phyloP scores from a whole-genome alignment of 2,329 filamentous ascomycete species.

The Ceratocystis cubensis region DNA sequence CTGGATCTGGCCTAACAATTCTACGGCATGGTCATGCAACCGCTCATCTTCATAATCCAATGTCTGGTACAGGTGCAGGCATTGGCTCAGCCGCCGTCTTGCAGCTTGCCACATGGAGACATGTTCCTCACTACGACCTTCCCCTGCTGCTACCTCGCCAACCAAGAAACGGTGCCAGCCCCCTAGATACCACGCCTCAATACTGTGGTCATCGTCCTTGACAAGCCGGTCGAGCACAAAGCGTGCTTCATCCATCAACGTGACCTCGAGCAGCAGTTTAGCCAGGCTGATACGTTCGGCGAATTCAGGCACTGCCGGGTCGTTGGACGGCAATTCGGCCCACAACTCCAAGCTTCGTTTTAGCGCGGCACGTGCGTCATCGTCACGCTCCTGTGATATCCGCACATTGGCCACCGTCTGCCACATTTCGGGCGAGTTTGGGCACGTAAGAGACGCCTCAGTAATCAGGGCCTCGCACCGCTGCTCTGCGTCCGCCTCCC shows the following conservation, averaged over 20 bases:
- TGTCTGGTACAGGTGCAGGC: constrained; percentile 62
- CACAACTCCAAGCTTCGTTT: constrained; percentile 69
- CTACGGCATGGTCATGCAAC: constrained; percentile 59
- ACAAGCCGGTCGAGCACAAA: constrained; percentile 74
- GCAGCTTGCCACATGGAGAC: constrained; percentile 54
- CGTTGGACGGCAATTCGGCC: constrained; percentile 61
- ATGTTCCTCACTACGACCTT: constrained; percentile 24
- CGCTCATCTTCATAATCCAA: constrained; percentile 79
- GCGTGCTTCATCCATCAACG: constrained; percentile 72
- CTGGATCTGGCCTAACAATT: constrained; percentile 53
- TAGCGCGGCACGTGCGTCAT: constrained; percentile 71
- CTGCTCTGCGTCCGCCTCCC: constrained; percentile 79
- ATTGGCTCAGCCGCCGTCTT: constrained; percentile 70
- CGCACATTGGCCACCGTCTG: constrained; percentile 90
- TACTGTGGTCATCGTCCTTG: constrained; percentile 80
- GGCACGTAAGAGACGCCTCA: constrained; percentile 76
- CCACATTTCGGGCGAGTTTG: constrained; percentile 73
- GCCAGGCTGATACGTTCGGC: constrained; percentile 72
- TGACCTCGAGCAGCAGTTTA: constrained; percentile 78
- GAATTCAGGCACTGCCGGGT: constrained; percentile 70
- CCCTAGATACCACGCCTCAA: constrained; percentile 94
- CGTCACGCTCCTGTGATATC: constrained; percentile 69
- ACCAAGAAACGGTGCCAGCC: constrained; percentile 82
- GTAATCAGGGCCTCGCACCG: constrained; percentile 81
- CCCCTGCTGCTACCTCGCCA: constrained; percentile 39